Evolutionary conservation across 257 asterid species (phyloP).

Genomic region (Jasminum sambac): DNA sequence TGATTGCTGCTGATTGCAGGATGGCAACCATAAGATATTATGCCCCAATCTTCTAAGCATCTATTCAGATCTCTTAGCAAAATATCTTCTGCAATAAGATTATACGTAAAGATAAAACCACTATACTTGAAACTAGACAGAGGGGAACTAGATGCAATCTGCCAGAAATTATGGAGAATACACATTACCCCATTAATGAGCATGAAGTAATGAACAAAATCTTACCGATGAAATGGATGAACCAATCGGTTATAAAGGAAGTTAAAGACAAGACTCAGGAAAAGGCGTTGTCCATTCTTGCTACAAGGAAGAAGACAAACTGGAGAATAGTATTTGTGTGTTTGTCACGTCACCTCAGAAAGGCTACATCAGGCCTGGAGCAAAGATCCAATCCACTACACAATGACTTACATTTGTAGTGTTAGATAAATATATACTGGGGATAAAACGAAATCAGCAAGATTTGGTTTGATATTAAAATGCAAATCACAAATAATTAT

Average conservation of each 20-base stretch:
- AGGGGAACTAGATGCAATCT: constrained; percentile 11
- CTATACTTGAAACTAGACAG: constrained; percentile 17
- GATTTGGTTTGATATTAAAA: constrained; percentile 6
- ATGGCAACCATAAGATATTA: constrained; percentile 38
- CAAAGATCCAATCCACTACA: constrained; percentile 1
- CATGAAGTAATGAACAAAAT: constrained; percentile 1
- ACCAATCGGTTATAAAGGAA: constrained; percentile 45
- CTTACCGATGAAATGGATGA: constrained; percentile 69
- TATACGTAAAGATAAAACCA: constrained; percentile 14
- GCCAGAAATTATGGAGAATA: constrained; percentile 7
- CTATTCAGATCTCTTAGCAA: constrained; percentile 51
- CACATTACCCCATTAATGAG: neutral
- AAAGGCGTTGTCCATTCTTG: constrained; percentile 66
- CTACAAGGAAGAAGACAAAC: constrained; percentile 29
- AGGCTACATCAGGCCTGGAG: constrained; percentile 30
- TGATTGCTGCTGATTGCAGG: constrained; percentile 27
- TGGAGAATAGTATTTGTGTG: constrained; percentile 26
- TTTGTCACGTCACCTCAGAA: constrained; percentile 33
- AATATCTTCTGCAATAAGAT: constrained; percentile 59
- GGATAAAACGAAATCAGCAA: neutral
- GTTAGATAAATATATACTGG: neutral
- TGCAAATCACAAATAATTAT: neutral
- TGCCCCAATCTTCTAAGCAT: constrained; percentile 41
- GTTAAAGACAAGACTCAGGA: constrained; percentile 66
- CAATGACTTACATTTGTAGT: neutral